Conservation (phyloP, 345 rosid species). For the Hibiscus syriacus region DNA sequence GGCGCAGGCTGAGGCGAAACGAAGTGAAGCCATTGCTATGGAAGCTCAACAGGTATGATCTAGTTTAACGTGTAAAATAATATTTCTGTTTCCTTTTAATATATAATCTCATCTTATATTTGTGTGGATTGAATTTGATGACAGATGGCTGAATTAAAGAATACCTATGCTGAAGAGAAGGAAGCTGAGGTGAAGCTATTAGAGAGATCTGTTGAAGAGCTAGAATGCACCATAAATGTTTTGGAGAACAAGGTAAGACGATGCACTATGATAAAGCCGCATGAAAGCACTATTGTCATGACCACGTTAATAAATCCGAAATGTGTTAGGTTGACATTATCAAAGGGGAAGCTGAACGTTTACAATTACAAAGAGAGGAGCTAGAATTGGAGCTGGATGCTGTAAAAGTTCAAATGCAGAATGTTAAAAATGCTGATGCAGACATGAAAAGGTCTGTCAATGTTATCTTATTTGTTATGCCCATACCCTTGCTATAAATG, state of each 20-base stretch:
- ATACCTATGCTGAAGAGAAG: constrained; percentile 60
- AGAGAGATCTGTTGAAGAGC: constrained; percentile 90
- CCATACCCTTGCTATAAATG: neutral
- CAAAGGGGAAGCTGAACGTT: constrained; percentile 90
- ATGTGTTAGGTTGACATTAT: constrained; percentile 72
- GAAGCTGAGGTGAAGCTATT: constrained; percentile 81
- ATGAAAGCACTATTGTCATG: neutral
- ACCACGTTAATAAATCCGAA: constrained; percentile 15
- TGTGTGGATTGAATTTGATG: neutral
- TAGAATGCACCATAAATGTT: constrained; percentile 67
- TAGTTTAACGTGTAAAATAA: neutral
- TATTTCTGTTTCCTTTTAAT: neutral
- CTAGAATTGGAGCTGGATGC: constrained; percentile 73
- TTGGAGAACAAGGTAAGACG: constrained; percentile 75
- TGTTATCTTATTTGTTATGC: neutral
- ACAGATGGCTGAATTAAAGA: constrained; percentile 75
- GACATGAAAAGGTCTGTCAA: constrained; percentile 55
- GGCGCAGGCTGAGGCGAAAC: constrained; percentile 44
- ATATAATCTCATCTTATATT: constrained; percentile 1
- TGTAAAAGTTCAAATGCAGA: constrained; percentile 65
- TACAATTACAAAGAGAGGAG: constrained; percentile 82
- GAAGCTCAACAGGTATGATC: constrained; percentile 67
- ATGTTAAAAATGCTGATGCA: constrained; percentile 46
- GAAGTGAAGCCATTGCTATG: constrained; percentile 52
- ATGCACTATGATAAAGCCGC: constrained; percentile 6